These are phyloP conservation scores for Microbotryomycetes sp. DNA, from an alignment of 1,284 basidiomycete species.

Conservation along the genomic window DNA sequence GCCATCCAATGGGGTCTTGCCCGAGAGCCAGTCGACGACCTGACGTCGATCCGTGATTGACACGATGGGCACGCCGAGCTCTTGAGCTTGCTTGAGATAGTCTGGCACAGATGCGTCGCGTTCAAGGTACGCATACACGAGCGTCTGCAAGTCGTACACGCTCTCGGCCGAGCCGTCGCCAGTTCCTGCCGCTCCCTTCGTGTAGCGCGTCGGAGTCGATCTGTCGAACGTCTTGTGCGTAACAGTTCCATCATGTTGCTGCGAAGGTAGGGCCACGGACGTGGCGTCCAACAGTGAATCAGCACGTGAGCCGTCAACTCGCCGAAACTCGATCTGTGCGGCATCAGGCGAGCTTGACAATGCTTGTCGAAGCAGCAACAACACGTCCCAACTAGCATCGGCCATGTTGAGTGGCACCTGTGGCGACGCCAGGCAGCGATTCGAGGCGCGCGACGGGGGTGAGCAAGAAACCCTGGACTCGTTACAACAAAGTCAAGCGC, in stretches of 20 bases:
- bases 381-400: too few relatives aligned
- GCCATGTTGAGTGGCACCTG: too few relatives aligned
- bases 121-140: slow-evolving; percentile 72
- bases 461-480: too few relatives aligned
- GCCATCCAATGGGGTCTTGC: slow-evolving; percentile 46
- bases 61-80: slow-evolving; percentile 65
- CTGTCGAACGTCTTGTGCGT: neutral
- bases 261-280: neutral
- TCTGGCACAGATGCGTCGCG: slow-evolving; percentile 66
- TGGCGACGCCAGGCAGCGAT: too few relatives aligned
- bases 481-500: too few relatives aligned
- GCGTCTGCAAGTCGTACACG: slow-evolving; percentile 69
- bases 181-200: too few relatives aligned
- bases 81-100: slow-evolving; percentile 76
- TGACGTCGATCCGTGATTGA: slow-evolving; percentile 76
- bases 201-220: neutral
- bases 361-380: neutral
- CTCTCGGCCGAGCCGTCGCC: slow-evolving; percentile 50
- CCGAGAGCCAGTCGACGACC: slow-evolving; percentile 75
- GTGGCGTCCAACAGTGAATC: neutral
- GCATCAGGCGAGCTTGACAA: neutral
- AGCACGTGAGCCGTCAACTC: neutral
- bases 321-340: neutral
- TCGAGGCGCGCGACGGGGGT: too few relatives aligned
- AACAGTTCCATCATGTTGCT: neutral